Conservation (phyloP, 345 rosid species). For the Geranium brycei region DNA sequence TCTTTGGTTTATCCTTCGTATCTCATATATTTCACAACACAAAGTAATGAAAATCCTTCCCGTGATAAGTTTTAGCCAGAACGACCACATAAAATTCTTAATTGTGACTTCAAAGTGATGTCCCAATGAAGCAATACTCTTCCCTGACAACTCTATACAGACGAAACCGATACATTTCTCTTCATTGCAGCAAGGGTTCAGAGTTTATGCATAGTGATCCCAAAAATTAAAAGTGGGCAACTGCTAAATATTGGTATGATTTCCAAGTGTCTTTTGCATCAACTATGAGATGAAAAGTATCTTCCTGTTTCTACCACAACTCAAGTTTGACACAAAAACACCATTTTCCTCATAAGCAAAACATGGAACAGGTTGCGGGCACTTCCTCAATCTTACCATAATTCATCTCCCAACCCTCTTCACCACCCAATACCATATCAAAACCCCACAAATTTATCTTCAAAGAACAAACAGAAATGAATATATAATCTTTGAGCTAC, state of each 20-base stretch:
- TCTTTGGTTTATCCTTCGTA: no score
- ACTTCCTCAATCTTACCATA: conserved; percentile 4
- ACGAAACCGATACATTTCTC: not conserved
- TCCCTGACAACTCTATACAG: conserved; percentile 24
- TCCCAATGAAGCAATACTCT: conserved; percentile 20
- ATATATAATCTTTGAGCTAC: not conserved
- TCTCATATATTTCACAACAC: no score
- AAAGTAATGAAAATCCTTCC: no score
- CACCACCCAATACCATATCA: not conserved
- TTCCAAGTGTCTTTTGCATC: no score
- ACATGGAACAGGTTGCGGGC: conserved; percentile 24
- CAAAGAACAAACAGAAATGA: not conserved
- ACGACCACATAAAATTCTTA: not conserved
- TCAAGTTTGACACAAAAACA: not conserved
- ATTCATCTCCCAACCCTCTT: not conserved
- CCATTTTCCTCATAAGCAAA: conserved; percentile 13
- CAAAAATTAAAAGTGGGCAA: conserved; percentile 3
- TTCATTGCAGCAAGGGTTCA: not conserved
- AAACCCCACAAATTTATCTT: not conserved
- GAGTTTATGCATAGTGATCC: not conserved
- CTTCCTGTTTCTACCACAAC: no score
- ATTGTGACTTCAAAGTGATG: not conserved
- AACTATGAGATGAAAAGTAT: not conserved
- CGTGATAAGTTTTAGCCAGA: conserved; percentile 4
- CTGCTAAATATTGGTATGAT: not conserved